Evolutionary conservation across 495 filamentous ascomycete genomes (phyloP), one percentile per base, ranked within the genome.

Genomic region (Lasiosphaeria miniovina): DNA sequence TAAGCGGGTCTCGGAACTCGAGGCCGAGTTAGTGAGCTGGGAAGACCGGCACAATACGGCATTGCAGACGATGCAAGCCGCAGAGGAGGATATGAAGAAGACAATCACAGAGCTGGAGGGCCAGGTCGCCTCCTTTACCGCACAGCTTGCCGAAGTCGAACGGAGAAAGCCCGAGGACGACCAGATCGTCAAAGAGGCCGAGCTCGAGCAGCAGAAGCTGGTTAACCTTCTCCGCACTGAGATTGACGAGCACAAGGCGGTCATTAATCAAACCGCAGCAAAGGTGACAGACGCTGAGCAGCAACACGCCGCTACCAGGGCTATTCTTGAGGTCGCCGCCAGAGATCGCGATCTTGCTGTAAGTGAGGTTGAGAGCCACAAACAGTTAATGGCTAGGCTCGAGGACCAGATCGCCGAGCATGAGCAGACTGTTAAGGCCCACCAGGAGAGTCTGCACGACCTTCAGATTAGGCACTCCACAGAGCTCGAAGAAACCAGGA

Each of bases 231-330:
- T 99, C 46, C 88, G 89, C 61, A 79, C 75, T 57, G 85, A 93
- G 64, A 87, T 98, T 58, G 86, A 90, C 35, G 84, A 89, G 59
- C 90, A 95, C 72, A 92, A 89, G 75, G 70, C 80, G 14, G 84
- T 87, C 33, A 84, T 91, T 64, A 81, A 82, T 46, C 74, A 72
- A 59, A 88, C 89, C 63, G 71, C 84, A 36, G 72, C 79, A 38
- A 86, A 83, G 58, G 86, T 93, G 63, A 73, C 82, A 14, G 78
- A 83, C 60, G 75, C 91, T 14, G 89, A 93, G 69, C 73, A 83
- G 52, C 78, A 86, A 48, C 87, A 90, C 64, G 66, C 77, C 17
- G 76, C 78, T 34, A 79, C 86, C 49, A 82, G 82, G 62, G 73
- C 78, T 52, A 78, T 90, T 62, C 76, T 91, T 15, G 74, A 82